Percentiles rank a stretch among this genome's conserved stretches.
Conservation (phyloP, 345 rosid species). For the Noccaea caerulescens region DNA sequence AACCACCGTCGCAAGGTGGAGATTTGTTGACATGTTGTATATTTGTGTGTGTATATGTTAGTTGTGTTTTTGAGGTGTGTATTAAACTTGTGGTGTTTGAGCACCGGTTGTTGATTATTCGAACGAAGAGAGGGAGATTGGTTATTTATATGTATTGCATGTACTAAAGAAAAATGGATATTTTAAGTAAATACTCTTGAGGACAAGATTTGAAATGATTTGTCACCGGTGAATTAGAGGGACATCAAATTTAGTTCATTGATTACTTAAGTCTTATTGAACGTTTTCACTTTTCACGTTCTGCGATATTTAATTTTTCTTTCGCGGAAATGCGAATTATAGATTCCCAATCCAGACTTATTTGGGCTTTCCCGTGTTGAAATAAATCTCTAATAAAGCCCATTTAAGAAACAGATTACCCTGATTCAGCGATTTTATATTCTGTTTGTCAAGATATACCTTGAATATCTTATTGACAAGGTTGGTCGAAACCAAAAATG, state of each 20-base stretch:
- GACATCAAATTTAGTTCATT: constrained; percentile 22
- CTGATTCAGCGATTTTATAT: background rate
- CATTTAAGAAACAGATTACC: background rate
- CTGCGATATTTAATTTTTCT: background rate
- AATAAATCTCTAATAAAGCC: background rate
- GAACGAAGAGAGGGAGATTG: constrained; percentile 11
- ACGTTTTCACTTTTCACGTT: no score
- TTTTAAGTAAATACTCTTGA: constrained; percentile 19
- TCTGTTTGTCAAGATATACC: no score
- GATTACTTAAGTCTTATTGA: background rate
- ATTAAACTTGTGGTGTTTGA: constrained; percentile 18
- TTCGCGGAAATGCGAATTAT: background rate
- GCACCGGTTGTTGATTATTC: constrained; percentile 39
- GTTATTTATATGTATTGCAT: constrained; percentile 26
- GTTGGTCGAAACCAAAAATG: no score
- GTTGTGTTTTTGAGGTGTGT: background rate
- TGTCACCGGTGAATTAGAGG: constrained; percentile 31
- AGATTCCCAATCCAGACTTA: background rate
- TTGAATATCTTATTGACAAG: no score
- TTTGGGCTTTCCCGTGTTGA: constrained; percentile 12
- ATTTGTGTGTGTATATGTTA: background rate
- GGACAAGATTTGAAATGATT: background rate
- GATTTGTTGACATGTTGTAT: constrained; percentile 20
- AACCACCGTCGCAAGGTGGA: constrained; percentile 27
- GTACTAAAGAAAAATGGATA: constrained; percentile 10